Base-by-base conservation (phyloP, 2,329 filamentous ascomycete species). In the Paraphaeosphaeria minitans region DNA sequence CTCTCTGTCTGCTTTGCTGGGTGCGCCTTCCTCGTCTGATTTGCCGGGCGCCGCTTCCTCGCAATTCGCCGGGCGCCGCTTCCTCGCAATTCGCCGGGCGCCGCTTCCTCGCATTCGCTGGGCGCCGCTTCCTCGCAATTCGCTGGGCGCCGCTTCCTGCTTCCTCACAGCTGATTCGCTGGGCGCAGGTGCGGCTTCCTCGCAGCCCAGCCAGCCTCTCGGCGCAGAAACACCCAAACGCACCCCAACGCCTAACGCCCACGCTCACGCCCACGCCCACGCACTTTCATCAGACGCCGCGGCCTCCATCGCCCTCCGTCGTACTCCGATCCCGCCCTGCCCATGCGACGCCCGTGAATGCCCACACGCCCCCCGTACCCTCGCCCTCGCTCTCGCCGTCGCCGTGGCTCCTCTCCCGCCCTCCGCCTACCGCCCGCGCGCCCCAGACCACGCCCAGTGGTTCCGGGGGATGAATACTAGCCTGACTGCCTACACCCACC, bases 401-500 rank as follows among this genome's bases (percentile, higher is more conserved):
- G 72, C 71, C 63, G 70, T 77, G 75, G 75, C 75, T 72, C 74
- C 73, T 64, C 65, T 75, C 50, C 67, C 60, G 57, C 69, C 66
- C 53, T 62, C 62, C 47, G 56, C 65, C 53, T 64, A 57, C 67
- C 69, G 68, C 68, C 70, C 67, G 66, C 73, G 65, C 67, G 66
- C 66, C 65, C 66, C 61, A 56, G 56, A 59, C 64, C 60, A 60
- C 59, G 48, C 41, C 51, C 57, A 62, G 46, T 60, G 59, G 57
- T 61, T 54, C 58, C 64, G 72, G 71, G 82, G 81, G 76, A 87
- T 87, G 84, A 83, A 81, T 81, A 80, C 82, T 80, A 81, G 81
- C 76, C 73, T 82, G 77, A 83, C 86, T 73, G 82, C 84, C 71
- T 93, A 95, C 79, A 94, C 92, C 74, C 86, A 89, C 68, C 90